Percentiles rank a stretch among this genome's conserved stretches.
Conservation (phyloP, 352 stramenopile genomes). For the Halophytophthora batemanensis region DNA sequence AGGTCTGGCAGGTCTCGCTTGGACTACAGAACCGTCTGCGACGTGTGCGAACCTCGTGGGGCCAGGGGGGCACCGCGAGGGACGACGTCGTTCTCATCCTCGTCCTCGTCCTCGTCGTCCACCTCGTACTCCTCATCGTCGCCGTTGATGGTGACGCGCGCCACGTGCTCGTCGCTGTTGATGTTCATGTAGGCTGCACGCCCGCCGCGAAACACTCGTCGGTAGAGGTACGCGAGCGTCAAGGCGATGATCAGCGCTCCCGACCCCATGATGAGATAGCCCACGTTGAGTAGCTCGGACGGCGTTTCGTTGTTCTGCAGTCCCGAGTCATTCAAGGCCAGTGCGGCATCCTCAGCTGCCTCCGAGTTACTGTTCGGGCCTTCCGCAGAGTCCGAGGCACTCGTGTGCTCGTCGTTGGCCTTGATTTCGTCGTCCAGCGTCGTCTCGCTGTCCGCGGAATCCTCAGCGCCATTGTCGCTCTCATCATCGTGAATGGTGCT, state of each 20-base stretch:
- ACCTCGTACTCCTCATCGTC: slow-evolving; percentile 22
- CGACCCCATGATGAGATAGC: slow-evolving; percentile 61
- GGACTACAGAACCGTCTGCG: slow-evolving; percentile 18
- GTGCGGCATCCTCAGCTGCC: slow-evolving; percentile 11
- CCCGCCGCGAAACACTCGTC: slow-evolving; percentile 56
- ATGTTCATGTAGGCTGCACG: slow-evolving; percentile 74
- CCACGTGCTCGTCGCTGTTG: slow-evolving; percentile 39
- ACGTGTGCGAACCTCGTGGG: slow-evolving; percentile 28
- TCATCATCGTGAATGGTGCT: slow-evolving; percentile 8
- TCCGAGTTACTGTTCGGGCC: slow-evolving; percentile 4
- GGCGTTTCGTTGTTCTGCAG: slow-evolving; percentile 12
- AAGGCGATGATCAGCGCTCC: slow-evolving; percentile 59
- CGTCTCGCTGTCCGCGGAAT: slow-evolving; percentile 17
- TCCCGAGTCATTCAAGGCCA: slow-evolving; percentile 22
- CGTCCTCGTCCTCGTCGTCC: slow-evolving; percentile 38
- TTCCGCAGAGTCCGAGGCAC: background rate
- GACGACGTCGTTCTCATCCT: slow-evolving; percentile 20
- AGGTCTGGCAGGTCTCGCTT: no score
- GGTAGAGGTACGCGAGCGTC: slow-evolving; percentile 67
- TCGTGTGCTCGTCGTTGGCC: slow-evolving; percentile 6
- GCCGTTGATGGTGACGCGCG: slow-evolving; percentile 21
- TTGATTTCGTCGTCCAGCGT: slow-evolving; percentile 30
- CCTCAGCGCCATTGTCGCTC: slow-evolving; percentile 13
- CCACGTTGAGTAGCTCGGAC: slow-evolving; percentile 50
- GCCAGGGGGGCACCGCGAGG: slow-evolving; percentile 13